These are phyloP conservation scores for Pseudomassariella vexata DNA, from an alignment of 2,329 filamentous ascomycete genomes.

Conservation along the genomic window DNA sequence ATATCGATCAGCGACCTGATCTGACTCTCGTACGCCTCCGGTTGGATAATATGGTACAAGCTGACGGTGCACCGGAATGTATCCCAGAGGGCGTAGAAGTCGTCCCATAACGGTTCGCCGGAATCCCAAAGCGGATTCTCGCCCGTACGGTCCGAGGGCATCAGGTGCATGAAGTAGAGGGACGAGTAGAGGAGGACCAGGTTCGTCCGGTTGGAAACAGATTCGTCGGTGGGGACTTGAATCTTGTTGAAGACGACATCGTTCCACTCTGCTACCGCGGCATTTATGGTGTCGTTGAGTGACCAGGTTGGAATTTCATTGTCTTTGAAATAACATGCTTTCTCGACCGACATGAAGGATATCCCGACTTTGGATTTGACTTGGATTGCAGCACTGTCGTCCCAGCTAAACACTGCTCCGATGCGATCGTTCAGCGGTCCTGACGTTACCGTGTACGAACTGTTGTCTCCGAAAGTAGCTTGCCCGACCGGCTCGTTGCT, in stretches of 20 bases:
- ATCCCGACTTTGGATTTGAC: conserved; percentile 1
- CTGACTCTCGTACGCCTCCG: conserved; percentile 44
- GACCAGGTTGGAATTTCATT: conserved; percentile 7
- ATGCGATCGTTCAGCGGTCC: conserved; percentile 13
- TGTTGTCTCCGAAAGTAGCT: background rate
- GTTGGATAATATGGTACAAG: conserved; percentile 41
- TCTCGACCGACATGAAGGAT: conserved; percentile 2
- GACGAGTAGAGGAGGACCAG: conserved; percentile 39
- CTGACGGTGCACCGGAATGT: conserved; percentile 18
- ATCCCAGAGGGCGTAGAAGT: conserved; percentile 25
- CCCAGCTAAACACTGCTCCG: conserved; percentile 5
- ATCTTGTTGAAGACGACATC: conserved; percentile 3
- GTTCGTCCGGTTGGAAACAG: conserved; percentile 1
- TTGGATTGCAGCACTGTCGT: conserved; percentile 5
- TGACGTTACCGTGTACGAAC: conserved; percentile 16
- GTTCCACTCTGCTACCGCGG: conserved; percentile 5
- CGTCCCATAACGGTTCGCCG: conserved; percentile 30
- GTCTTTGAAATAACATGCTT: conserved; percentile 4
- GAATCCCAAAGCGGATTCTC: conserved; percentile 47
- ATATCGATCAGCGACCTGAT: conserved; percentile 47
- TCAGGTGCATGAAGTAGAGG: conserved; percentile 49
- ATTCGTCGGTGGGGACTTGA: conserved; percentile 14
- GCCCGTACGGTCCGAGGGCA: conserved; percentile 46
- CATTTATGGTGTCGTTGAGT: conserved; percentile 3
- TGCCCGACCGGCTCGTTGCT: conserved; percentile 3